A percentile compares a stretch with the other conserved stretches of the same genome.
Evolutionary conservation across 148 eudicot genomes (phyloP).

Genomic region (Beta vulgaris): DNA sequence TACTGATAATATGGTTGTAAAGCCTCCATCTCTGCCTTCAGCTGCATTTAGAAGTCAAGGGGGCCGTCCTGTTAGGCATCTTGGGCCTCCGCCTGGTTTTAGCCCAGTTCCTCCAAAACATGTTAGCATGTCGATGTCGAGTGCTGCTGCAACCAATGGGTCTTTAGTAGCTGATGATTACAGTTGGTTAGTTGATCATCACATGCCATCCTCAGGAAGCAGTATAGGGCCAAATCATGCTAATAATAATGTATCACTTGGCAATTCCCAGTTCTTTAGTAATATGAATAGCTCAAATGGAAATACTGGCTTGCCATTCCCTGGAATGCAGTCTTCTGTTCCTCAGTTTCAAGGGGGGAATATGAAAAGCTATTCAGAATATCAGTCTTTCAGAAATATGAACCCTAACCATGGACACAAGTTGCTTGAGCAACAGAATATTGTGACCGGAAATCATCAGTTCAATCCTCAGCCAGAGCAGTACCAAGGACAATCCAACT

Average conservation of each 20-base stretch:
- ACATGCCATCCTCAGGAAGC: slow-evolving; percentile 35
- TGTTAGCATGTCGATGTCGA: slow-evolving; percentile 33
- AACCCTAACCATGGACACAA: slow-evolving; percentile 33
- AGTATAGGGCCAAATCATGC: slow-evolving; percentile 26
- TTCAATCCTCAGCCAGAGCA: slow-evolving; percentile 40
- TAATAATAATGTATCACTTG: slow-evolving; percentile 27
- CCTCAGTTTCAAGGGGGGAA: slow-evolving; percentile 40
- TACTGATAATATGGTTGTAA: slow-evolving; percentile 28
- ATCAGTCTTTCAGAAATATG: slow-evolving; percentile 32
- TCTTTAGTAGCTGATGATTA: slow-evolving; percentile 40
- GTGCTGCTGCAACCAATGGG: slow-evolving; percentile 30
- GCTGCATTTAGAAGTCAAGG: slow-evolving; percentile 41
- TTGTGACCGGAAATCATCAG: slow-evolving; percentile 39
- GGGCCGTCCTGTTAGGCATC: slow-evolving; percentile 56
- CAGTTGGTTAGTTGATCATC: slow-evolving; percentile 49
- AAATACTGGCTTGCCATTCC: slow-evolving; percentile 48
- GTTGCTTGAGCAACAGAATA: slow-evolving; percentile 38
- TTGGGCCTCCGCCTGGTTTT: slow-evolving; percentile 75
- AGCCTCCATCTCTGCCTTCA: slow-evolving; percentile 24
- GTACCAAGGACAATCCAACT: slow-evolving; percentile 44
- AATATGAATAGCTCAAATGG: slow-evolving; percentile 34
- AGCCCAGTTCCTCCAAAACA: slow-evolving; percentile 44
- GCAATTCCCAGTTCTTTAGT: slow-evolving; percentile 22
- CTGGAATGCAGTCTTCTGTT: slow-evolving; percentile 49
- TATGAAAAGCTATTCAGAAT: slow-evolving; percentile 31